Evolutionary conservation across 1,139 yeast species (phyloP), one percentile per base, ranked within the genome.

Genomic region (Blastobotrys petasosporus): DNA sequence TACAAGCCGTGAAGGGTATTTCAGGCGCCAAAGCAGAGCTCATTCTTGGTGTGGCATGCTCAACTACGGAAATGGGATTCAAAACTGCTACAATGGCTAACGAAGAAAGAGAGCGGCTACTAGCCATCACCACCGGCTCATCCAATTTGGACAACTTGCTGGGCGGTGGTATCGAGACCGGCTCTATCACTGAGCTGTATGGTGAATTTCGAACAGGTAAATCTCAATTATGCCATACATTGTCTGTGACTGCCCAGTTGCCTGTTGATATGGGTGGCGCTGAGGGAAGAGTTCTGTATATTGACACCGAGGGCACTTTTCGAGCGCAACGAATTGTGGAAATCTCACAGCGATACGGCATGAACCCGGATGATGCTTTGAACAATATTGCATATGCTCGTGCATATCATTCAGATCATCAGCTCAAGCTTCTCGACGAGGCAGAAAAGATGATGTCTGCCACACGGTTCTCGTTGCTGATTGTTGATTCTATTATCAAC

Each of bases 241-340:
- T 94, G 51, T 96, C 97, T 0, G 96, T 94, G 9, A 90, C 97
- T 2, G 92, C 97, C 64, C 99, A 92, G 66, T 71, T 92, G 49
- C 98, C 98, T 2, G 80, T 92, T 41, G 97, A 92, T 62, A 85
- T 86, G 86, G 97, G 97, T 38, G 99, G 99, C 48, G 99, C 97
- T 43, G 99, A 92, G 69, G 98, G 99, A 34, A 88, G 94, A 65
- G 92, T 97, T 66, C 73, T 94, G 49, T 94, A 86, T 62, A 90
- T 92, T 53, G 99, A 92, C 61, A 92, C 98, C 0, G 99, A 92
- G 62, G 96, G 96, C 12, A 94, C 98, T 1, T 92, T 94, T 66
- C 76, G 98, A 62, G 97, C 98, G 1, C 84, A 83, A 41, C 76
- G 98, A 59, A 73, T 92, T 57, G 84, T 86, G 9, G 82, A 95